Evolutionary conservation across 805 yeast species (phyloP).

Genomic region (Yarrowia yakushimensis): DNA sequence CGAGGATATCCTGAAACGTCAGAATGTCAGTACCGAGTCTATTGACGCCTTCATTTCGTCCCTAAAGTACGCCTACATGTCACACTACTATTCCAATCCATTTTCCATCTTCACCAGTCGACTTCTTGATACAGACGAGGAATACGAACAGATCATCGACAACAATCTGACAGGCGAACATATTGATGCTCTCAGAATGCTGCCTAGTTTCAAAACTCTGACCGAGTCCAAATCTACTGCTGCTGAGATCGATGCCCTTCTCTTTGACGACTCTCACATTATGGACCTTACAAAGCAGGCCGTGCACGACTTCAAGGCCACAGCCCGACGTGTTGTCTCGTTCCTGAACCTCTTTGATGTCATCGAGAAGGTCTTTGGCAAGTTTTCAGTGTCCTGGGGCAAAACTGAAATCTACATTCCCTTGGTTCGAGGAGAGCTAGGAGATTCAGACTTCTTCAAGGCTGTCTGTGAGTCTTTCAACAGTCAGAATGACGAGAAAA

Average conservation of each 20-base stretch:
- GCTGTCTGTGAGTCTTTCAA: not conserved
- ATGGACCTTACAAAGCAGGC: slow-evolving; percentile 24
- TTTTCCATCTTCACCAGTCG: slow-evolving; percentile 31
- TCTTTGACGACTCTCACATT: slow-evolving; percentile 27
- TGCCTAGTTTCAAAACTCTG: slow-evolving; percentile 40
- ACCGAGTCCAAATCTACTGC: slow-evolving; percentile 33
- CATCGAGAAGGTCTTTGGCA: not conserved
- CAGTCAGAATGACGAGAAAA: not conserved
- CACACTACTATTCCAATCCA: slow-evolving; percentile 41
- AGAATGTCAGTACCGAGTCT: slow-evolving; percentile 31
- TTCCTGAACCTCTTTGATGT: slow-evolving; percentile 6
- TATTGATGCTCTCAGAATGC: slow-evolving; percentile 35
- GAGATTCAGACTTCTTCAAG: not conserved
- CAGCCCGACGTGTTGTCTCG: slow-evolving; percentile 10
- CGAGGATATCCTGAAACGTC: slow-evolving; percentile 29
- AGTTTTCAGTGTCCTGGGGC: not conserved
- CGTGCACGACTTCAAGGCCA: slow-evolving; percentile 27
- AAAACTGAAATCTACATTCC: slow-evolving; percentile 1
- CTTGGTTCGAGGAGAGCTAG: not conserved
- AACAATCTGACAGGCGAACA: slow-evolving; percentile 28
- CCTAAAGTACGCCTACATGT: slow-evolving; percentile 37
- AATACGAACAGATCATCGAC: not conserved
- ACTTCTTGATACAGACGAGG: not conserved
- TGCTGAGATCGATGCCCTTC: slow-evolving; percentile 22
- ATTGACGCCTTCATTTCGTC: slow-evolving; percentile 32